Evolutionary conservation across 768 basidiomycete species (phyloP), one percentile per base, ranked within the genome.

Genomic region (Mycena vulgaris): DNA sequence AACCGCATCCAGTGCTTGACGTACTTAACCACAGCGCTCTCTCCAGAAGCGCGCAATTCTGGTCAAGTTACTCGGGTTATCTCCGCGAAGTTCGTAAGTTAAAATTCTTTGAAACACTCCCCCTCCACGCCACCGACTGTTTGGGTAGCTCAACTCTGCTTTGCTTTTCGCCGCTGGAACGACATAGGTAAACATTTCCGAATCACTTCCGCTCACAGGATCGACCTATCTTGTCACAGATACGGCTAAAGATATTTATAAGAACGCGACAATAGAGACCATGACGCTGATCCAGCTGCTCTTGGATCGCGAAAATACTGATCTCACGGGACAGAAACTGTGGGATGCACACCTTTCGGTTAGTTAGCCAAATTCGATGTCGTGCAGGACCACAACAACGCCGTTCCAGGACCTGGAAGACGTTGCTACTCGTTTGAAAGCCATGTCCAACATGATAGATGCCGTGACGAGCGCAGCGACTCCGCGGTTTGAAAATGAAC

Each of bases 21-120:
- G 71, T 61, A 1, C 0, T 45, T 7, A 6, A 14, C 55, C 55
- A 17, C 72, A 94, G 93, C 63, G 92, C 93, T 16, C 80, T 95
- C 13, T 89, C 93, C 19, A 84, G 93, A 56, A 94, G 93, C 76
- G 89, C 93, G 10, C 93, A 95, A 75, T 92, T 90, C 75, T 95
- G 93, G 93, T 93, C 93, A 5, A 93, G 92, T 65, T 94, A 94
- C 78, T 95, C 93, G 3, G 93, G 93, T 0, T 94, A 95, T 79
- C 84, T 95, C 58, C 88, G 93, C 49, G 93, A 94, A 84, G 85
- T 93, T 65, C 88, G 93, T 92, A 76, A 78, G 92, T 89, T n/a
- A 48, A 28, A 51, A 30, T 55, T 59, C n/a, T 42, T 60, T 27
- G 47, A 39, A 53, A 53, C 25, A n/a, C n/a, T n/a, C n/a, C n/a